Percentiles rank a stretch among this genome's conserved stretches.
Conservation (phyloP, 1,284 basidiomycete genomes). For the Exobasidium cylindrosporum region DNA sequence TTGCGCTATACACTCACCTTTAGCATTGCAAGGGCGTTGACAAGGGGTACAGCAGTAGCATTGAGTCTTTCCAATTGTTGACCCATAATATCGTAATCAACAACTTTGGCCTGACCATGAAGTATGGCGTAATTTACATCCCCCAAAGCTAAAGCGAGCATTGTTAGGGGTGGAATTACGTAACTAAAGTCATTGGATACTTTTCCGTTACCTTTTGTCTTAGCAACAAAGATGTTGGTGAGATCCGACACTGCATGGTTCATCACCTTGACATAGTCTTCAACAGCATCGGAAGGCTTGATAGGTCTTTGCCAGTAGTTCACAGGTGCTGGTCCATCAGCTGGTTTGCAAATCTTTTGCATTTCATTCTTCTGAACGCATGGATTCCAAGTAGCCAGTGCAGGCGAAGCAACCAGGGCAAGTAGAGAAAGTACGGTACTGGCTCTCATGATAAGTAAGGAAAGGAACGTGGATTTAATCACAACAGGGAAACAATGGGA, state of each 20-base stretch:
- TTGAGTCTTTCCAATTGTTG: neutral
- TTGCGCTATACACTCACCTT: neutral
- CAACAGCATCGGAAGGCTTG: neutral
- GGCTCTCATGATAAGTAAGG: neutral
- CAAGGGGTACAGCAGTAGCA: neutral
- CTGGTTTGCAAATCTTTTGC: neutral
- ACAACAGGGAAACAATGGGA: neutral
- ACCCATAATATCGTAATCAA: neutral
- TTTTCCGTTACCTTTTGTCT: neutral
- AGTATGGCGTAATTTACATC: neutral
- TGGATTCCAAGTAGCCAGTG: neutral
- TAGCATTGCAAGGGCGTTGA: neutral
- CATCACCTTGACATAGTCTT: slow-evolving; percentile 1
- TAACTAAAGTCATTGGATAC: neutral
- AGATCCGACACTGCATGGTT: neutral
- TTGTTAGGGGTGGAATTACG: neutral
- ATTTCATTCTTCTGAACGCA: neutral
- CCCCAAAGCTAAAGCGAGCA: neutral
- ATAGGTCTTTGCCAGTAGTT: neutral
- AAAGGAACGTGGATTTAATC: neutral
- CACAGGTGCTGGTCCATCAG: neutral
- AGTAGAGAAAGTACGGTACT: neutral
- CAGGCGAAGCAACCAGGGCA: neutral
- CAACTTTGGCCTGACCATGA: neutral
- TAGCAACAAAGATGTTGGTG: neutral